Evolutionary conservation across 139 green algal genomes (phyloP).

Genomic region (Chlamydomonas sp.): DNA sequence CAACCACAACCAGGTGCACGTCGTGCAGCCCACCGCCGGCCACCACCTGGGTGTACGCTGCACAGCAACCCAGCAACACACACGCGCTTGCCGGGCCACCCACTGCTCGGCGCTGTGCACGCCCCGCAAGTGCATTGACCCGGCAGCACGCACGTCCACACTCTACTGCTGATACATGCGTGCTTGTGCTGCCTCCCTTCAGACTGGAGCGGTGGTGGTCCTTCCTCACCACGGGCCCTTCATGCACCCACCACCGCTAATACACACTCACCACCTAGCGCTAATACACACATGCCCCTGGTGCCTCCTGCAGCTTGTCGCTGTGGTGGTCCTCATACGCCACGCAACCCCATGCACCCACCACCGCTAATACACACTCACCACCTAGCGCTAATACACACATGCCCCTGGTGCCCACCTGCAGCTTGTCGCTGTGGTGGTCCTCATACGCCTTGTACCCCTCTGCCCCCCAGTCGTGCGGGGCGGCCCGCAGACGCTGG

Average conservation of each 20-base stretch:
- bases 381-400: background rate
- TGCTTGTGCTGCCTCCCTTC: background rate
- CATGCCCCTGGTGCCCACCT: background rate
- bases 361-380: too few species aligned
- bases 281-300: too few species aligned
- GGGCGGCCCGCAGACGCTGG: background rate
- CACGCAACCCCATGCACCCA: background rate
- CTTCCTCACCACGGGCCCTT: background rate
- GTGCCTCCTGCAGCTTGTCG: background rate
- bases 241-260: background rate
- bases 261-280: too few species aligned
- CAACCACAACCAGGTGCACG: too few species aligned
- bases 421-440: conserved; percentile 13
- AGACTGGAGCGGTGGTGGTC: background rate
- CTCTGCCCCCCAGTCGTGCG: background rate
- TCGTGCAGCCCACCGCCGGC: too few species aligned
- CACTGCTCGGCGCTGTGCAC: too few species aligned
- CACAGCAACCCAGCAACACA: too few species aligned
- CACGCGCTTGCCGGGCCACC: too few species aligned
- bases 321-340: background rate
- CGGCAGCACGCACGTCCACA: too few species aligned
- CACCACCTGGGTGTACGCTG: too few species aligned
- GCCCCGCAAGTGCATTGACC: too few species aligned
- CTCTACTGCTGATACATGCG: too few species aligned
- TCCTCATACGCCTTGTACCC: background rate